A percentile compares a stretch with the other conserved stretches of the same genome.
These are phyloP conservation scores for Colletotrichum viniferum DNA, from an alignment of 2,329 filamentous ascomycete genomes.

Conservation along the genomic window DNA sequence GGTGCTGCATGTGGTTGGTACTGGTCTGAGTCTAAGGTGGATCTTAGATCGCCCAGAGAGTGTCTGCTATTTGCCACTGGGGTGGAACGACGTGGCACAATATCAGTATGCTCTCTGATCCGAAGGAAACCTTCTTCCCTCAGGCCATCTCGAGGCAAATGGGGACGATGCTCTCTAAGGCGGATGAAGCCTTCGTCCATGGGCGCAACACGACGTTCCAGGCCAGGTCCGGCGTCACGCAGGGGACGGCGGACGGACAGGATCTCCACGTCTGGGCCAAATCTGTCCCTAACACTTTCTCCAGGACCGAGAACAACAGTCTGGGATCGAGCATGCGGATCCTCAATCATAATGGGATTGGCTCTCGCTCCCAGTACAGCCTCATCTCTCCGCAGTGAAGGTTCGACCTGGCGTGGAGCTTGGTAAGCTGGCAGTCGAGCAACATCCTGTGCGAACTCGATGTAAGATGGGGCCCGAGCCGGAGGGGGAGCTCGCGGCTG, in stretches of 20 bases:
- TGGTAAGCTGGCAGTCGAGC: conserved; percentile 20
- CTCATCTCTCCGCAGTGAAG: background rate
- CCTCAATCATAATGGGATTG: conserved; percentile 43
- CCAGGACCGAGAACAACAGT: conserved; percentile 33
- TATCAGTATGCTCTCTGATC: conserved; percentile 4
- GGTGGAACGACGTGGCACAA: background rate
- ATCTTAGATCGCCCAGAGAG: background rate
- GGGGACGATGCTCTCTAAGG: background rate
- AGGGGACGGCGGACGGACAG: conserved; percentile 14
- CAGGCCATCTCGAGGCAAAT: background rate
- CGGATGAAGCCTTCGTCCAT: conserved; percentile 15
- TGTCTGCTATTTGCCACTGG: background rate
- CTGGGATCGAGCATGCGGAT: conserved; percentile 29
- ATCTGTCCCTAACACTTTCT: conserved; percentile 30
- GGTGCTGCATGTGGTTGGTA: background rate
- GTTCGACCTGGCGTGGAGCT: background rate
- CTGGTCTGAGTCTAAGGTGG: background rate
- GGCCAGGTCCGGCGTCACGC: background rate
- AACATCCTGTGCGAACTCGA: conserved; percentile 18
- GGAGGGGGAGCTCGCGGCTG: background rate
- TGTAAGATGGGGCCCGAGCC: background rate
- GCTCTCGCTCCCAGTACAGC: conserved; percentile 27
- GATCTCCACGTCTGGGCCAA: conserved; percentile 17
- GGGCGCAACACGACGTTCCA: background rate
- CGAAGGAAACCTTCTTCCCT: conserved; percentile 15